A percentile compares a stretch with the other conserved stretches of the same genome.
phyloP scores from a whole-genome alignment of 768 basidiomycete genomes.

The Boletus sp. region DNA sequence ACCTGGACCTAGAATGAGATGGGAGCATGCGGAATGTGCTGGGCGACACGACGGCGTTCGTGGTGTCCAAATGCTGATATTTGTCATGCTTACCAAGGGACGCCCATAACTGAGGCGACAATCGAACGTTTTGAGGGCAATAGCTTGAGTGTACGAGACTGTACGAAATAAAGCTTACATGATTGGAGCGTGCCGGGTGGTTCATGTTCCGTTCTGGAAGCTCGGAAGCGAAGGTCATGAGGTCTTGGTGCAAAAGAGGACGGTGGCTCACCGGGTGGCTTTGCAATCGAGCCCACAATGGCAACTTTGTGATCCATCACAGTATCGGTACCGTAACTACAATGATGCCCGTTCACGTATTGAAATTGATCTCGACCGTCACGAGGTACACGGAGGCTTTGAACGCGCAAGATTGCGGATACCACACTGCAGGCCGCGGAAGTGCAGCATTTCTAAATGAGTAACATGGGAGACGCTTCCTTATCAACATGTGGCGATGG shows the following conservation, averaged over 20 bases:
- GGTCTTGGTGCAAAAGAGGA: constrained; percentile 20
- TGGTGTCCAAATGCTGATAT: not conserved
- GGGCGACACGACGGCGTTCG: not conserved
- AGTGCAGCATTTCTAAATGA: not conserved
- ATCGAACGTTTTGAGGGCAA: not conserved
- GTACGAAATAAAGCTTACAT: constrained; percentile 12
- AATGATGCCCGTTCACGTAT: constrained; percentile 31
- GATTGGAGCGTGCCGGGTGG: constrained; percentile 17
- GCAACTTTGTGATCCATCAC: constrained; percentile 24
- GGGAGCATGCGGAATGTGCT: not conserved
- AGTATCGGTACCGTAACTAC: constrained; percentile 31
- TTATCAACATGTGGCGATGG: constrained; percentile 2
- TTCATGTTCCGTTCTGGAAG: constrained; percentile 24
- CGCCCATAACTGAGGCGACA: constrained; percentile 6
- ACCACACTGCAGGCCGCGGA: not conserved
- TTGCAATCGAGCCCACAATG: constrained; percentile 15
- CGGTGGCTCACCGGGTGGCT: not conserved
- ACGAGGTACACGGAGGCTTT: constrained; percentile 24
- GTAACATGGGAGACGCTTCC: not conserved
- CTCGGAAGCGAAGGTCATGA: constrained; percentile 24
- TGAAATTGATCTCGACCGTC: constrained; percentile 21
- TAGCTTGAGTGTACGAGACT: not conserved
- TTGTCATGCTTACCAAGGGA: constrained; percentile 6
- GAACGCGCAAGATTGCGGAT: constrained; percentile 4
- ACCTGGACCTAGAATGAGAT: not conserved